phyloP scores from a whole-genome alignment of 768 basidiomycete species.

The Boletus rufocinnamomeus region DNA sequence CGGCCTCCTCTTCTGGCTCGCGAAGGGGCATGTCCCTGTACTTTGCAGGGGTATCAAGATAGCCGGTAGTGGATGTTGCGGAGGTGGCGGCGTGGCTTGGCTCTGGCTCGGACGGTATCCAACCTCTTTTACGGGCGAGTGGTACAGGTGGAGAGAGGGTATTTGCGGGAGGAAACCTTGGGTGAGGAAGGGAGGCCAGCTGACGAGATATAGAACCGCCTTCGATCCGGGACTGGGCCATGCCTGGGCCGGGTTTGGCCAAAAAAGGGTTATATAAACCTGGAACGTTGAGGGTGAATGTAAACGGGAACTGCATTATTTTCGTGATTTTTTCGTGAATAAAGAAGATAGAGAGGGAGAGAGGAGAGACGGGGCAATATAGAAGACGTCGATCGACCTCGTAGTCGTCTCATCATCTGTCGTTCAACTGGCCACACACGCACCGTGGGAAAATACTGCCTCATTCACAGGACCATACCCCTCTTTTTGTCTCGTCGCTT shows the following conservation, averaged over 20 bases:
- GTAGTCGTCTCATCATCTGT: too few relatives aligned
- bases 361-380: background rate
- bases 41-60: conserved; percentile 69
- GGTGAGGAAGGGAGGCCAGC: conserved; percentile 19
- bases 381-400: background rate
- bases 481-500: too few relatives aligned
- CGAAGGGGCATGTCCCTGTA: conserved; percentile 44
- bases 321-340: conserved; percentile 32
- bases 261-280: conserved; percentile 70
- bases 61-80: conserved; percentile 58
- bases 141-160: conserved; percentile 39
- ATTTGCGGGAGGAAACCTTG: conserved; percentile 15
- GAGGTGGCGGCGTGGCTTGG: conserved; percentile 54
- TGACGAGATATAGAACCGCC: conserved; percentile 29
- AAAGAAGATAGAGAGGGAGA: background rate
- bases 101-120: conserved; percentile 65
- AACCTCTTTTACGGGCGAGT: conserved; percentile 63
- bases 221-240: conserved; percentile 27
- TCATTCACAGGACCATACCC: background rate
- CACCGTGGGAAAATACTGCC: conserved; percentile 16
- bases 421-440: background rate
- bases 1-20: conserved; percentile 42
- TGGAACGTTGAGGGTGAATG: conserved; percentile 66
- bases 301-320: conserved; percentile 65
- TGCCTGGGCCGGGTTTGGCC: conserved; percentile 22